Conservation (phyloP, 164 flowering plant genomes). For the Aristolochia contorta region DNA sequence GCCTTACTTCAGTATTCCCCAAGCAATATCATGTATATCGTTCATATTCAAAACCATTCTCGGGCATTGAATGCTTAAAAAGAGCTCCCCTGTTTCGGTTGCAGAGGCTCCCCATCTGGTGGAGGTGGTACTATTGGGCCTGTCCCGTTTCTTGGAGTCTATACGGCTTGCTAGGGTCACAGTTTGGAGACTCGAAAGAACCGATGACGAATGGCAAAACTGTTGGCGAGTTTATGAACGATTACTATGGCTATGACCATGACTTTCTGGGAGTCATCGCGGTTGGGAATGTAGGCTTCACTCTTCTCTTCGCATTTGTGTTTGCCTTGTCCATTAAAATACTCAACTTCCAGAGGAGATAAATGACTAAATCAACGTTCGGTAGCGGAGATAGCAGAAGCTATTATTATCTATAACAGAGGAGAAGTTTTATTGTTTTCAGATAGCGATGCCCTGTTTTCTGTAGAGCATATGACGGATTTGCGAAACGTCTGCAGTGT, state of each 20-base stretch:
- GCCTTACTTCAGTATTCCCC: too few species aligned
- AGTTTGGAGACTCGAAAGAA: conserved; percentile 31
- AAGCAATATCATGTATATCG: too few species aligned
- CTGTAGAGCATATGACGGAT: too few species aligned
- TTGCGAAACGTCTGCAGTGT: too few species aligned
- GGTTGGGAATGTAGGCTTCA: conserved; percentile 16
- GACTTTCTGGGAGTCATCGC: conserved; percentile 34
- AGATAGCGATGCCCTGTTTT: not conserved
- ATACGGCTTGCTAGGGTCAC: conserved; percentile 44
- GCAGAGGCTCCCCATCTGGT: conserved; percentile 56
- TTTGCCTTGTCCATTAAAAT: conserved; percentile 37
- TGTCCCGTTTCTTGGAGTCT: conserved; percentile 50
- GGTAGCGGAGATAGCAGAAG: not conserved
- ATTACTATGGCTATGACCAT: conserved; percentile 34
- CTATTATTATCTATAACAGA: not conserved
- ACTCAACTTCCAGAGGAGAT: conserved; percentile 40
- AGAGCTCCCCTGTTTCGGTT: not conserved
- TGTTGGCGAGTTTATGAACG: conserved; percentile 21
- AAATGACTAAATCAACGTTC: not conserved
- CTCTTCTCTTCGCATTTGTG: conserved; percentile 34
- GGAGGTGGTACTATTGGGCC: conserved; percentile 53
- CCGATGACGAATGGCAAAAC: conserved; percentile 7
- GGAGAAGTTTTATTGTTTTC: not conserved
- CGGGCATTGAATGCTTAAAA: not conserved
- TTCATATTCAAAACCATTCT: not conserved